A percentile compares a stretch with the other conserved stretches of the same genome.
phyloP scores from a whole-genome alignment of 2,329 filamentous ascomycete species.

The Cladosporium sp. region DNA sequence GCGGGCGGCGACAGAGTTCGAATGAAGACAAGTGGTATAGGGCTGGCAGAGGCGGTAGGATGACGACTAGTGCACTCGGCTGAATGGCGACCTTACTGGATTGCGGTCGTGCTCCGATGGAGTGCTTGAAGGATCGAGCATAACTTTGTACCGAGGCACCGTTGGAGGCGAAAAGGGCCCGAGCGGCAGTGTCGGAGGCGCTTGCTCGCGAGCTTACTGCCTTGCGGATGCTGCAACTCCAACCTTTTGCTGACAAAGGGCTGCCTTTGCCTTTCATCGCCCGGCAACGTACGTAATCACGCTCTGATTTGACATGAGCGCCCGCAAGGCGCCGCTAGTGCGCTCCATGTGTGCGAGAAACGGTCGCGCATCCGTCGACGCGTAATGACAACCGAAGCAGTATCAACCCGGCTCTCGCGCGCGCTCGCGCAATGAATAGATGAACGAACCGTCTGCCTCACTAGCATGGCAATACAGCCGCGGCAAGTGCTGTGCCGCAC shows the following conservation, averaged over 20 bases:
- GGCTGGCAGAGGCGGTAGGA: background rate
- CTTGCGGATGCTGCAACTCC: background rate
- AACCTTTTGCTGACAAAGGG: slow-evolving; percentile 4
- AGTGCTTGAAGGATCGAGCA: background rate
- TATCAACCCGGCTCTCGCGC: too few relatives aligned
- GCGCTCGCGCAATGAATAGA: too few relatives aligned
- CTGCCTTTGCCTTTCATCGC: background rate
- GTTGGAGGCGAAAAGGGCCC: too few relatives aligned
- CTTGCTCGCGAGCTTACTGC: background rate
- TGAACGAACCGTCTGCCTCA: too few relatives aligned
- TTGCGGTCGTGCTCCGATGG: background rate
- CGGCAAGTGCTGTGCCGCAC: background rate
- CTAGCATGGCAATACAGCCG: background rate
- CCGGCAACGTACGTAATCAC: slow-evolving; percentile 3
- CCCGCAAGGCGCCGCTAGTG: too few relatives aligned
- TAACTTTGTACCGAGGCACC: too few relatives aligned
- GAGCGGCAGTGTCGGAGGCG: background rate
- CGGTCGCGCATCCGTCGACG: too few relatives aligned
- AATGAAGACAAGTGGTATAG: background rate
- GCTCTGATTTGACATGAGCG: background rate
- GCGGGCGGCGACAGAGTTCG: background rate
- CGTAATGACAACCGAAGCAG: too few relatives aligned
- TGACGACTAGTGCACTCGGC: background rate
- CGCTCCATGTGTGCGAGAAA: too few relatives aligned
- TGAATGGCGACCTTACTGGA: background rate